Conservation (phyloP, 2,329 filamentous ascomycete species). For the Fusarium chuoi region DNA sequence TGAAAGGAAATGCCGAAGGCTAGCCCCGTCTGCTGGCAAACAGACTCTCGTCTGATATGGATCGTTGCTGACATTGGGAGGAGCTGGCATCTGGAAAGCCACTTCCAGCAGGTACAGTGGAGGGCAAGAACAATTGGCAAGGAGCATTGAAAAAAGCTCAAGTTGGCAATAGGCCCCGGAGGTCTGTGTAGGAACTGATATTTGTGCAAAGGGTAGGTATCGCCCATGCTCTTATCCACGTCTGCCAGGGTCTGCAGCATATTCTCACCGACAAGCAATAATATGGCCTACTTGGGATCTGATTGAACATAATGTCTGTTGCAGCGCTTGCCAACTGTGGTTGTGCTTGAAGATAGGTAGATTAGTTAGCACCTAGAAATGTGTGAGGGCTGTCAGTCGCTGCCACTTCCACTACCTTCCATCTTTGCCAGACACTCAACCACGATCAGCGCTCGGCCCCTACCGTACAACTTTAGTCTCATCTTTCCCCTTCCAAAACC, state of each 20-base stretch:
- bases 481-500: too few species aligned
- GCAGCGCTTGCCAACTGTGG: too few species aligned
- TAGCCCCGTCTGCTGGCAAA: too few species aligned
- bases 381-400: not conserved
- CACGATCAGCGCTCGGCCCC: not conserved
- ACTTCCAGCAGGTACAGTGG: not conserved
- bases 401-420: not conserved
- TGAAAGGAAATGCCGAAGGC: not conserved
- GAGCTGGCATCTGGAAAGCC: not conserved
- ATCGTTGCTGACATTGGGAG: not conserved
- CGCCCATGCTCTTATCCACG: not conserved
- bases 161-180: not conserved
- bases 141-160: not conserved
- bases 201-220: not conserved
- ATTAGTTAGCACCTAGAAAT: not conserved
- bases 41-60: not conserved
- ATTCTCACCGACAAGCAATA: not conserved
- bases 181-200: not conserved
- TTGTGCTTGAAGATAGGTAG: not conserved
- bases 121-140: not conserved
- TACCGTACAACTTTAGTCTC: accelerated
- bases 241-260: not conserved
- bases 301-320: accelerated
- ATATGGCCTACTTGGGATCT: too few species aligned
- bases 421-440: not conserved